A percentile compares a stretch with the other conserved stretches of the same genome.
These are phyloP conservation scores for Jaminaea rosea DNA, from an alignment of 1,284 basidiomycete species.

Conservation along the genomic window DNA sequence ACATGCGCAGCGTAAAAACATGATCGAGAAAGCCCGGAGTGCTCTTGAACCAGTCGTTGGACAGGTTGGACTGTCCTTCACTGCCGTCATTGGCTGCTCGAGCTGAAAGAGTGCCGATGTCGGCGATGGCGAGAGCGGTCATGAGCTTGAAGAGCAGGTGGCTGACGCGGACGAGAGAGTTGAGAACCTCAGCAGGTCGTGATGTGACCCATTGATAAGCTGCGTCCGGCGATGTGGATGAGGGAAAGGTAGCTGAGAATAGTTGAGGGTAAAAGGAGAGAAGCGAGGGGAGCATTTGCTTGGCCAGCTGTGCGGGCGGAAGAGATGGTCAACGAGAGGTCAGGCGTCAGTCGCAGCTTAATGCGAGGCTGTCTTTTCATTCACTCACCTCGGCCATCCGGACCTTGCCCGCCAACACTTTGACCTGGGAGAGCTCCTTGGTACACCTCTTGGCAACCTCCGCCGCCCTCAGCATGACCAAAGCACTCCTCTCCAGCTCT, in stretches of 20 bases:
- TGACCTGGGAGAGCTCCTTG: constrained; percentile 40
- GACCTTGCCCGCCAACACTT: constrained; percentile 40
- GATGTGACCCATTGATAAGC: constrained; percentile 28
- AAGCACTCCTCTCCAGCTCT: constrained; percentile 11
- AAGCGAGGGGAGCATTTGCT: constrained; percentile 28
- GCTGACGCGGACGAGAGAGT: constrained; percentile 30
- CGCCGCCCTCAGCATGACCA: constrained; percentile 30
- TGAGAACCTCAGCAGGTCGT: neutral
- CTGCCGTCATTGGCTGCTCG: constrained; percentile 16
- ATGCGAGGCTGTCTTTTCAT: neutral
- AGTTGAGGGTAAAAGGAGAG: constrained; percentile 36
- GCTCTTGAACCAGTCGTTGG: constrained; percentile 4
- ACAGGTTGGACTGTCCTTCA: neutral
- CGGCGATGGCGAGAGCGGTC: constrained; percentile 30
- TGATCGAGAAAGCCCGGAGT: neutral
- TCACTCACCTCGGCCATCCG: constrained; percentile 42
- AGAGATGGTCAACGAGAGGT: neutral
- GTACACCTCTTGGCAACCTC: constrained; percentile 34
- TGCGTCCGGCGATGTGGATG: constrained; percentile 3
- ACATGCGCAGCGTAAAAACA: neutral
- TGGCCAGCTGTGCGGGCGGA: constrained; percentile 6
- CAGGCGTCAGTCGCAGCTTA: neutral
- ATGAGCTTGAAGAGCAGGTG: constrained; percentile 40
- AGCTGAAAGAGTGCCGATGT: constrained; percentile 33
- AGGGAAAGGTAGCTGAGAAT: constrained; percentile 32